These are phyloP conservation scores for Cyclospora cayetanensis DNA, from an alignment of 169 alveolate species.

Conservation along the genomic window DNA sequence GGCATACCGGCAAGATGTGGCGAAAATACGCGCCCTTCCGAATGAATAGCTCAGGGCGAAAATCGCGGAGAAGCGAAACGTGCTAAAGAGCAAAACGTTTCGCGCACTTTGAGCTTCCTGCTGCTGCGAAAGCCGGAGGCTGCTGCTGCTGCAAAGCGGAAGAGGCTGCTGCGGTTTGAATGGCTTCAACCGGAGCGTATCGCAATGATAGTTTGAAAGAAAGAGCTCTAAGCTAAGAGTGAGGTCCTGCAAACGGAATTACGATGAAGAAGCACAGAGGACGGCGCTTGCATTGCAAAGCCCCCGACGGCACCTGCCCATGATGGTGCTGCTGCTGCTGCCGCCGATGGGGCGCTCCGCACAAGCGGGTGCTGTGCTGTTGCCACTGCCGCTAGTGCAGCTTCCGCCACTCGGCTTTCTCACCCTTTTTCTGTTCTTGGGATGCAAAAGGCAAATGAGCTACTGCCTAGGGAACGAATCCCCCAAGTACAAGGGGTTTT, in stretches of 20 bases:
- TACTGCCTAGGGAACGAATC: too few relatives aligned
- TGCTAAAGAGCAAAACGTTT: too few relatives aligned
- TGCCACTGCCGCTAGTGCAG: constrained; percentile 44
- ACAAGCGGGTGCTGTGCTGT: too few relatives aligned
- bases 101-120: too few relatives aligned
- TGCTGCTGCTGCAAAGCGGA: constrained; percentile 51
- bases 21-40: too few relatives aligned
- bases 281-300: constrained; percentile 9
- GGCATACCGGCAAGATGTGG: too few relatives aligned
- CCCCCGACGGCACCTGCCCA: constrained; percentile 68
- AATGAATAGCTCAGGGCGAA: too few relatives aligned
- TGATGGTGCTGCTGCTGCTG: constrained; percentile 60
- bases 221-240: constrained; percentile 14
- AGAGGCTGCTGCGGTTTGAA: constrained; percentile 53
- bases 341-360: constrained; percentile 58
- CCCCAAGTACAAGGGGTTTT: too few relatives aligned
- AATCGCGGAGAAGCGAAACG: too few relatives aligned
- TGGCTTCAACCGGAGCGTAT: constrained; percentile 12
- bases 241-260: not conserved
- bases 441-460: too few relatives aligned
- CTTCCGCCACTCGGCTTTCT: not conserved
- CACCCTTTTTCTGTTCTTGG: too few relatives aligned
- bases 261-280: not conserved
- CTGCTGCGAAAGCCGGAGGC: constrained; percentile 34
- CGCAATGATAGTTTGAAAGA: not conserved